Percentiles rank a stretch among this genome's conserved stretches.
phyloP scores from a whole-genome alignment of 345 rosid genomes.

The Syzygium jambos region DNA sequence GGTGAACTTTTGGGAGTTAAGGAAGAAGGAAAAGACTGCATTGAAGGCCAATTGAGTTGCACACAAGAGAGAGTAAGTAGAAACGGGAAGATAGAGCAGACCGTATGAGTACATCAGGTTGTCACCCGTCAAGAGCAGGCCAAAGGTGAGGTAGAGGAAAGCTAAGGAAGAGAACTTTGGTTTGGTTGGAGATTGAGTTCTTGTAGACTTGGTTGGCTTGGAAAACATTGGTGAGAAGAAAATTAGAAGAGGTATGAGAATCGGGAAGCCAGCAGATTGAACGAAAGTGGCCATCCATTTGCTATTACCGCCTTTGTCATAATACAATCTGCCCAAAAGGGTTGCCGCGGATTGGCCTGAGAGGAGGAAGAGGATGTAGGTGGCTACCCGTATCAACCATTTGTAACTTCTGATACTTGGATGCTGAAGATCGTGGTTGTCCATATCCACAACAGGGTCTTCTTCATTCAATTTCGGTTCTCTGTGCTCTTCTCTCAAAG shows the following conservation, averaged over 20 bases:
- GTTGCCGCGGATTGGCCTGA: conserved; percentile 40
- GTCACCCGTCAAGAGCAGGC: conserved; percentile 33
- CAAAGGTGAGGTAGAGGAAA: conserved; percentile 21
- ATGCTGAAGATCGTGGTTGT: neutral
- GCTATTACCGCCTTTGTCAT: conserved; percentile 53
- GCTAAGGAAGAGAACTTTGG: conserved; percentile 9
- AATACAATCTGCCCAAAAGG: conserved; percentile 42
- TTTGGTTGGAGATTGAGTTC: neutral
- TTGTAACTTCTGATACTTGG: conserved; percentile 18
- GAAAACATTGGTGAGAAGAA: conserved; percentile 12
- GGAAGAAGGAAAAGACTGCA: conserved; percentile 37
- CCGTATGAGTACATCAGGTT: conserved; percentile 52
- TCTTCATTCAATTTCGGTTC: neutral
- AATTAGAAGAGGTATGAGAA: conserved; percentile 27
- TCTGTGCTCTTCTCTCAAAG: neutral
- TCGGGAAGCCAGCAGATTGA: conserved; percentile 55
- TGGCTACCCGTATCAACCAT: conserved; percentile 36
- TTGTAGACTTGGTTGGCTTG: neutral
- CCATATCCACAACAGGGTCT: neutral
- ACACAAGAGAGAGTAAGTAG: conserved; percentile 46
- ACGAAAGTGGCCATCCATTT: conserved; percentile 62
- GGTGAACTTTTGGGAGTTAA: conserved; percentile 46
- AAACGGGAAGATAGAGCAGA: conserved; percentile 43
- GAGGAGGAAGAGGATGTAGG: conserved; percentile 24
- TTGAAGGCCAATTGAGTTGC: conserved; percentile 53